phyloP scores from a whole-genome alignment of 1,284 basidiomycete genomes.

The Tilletiopsis washingtonensis region DNA sequence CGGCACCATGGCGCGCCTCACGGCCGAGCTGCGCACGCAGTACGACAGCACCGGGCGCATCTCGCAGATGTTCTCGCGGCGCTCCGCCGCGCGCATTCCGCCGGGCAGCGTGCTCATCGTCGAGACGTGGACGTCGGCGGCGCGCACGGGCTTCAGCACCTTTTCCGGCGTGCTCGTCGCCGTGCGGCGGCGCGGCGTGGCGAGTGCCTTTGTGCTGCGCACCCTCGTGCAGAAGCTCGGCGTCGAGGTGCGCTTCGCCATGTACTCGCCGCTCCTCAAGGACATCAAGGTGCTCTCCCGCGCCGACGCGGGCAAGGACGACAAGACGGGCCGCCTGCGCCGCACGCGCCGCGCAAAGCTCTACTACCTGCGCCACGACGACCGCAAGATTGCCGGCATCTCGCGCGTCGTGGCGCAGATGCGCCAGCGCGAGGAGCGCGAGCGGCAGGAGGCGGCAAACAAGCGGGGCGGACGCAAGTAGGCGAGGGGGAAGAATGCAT shows the following conservation, averaged over 20 bases:
- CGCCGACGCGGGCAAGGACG: slow-evolving; percentile 34
- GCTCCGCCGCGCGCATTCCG: slow-evolving; percentile 30
- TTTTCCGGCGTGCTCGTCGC: slow-evolving; percentile 44
- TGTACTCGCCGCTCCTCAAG: slow-evolving; percentile 44
- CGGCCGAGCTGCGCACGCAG: slow-evolving; percentile 29
- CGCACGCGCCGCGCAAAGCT: slow-evolving; percentile 41
- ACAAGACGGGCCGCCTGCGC: slow-evolving; percentile 23
- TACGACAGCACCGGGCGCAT: slow-evolving; percentile 32
- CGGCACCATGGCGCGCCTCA: slow-evolving; percentile 33
- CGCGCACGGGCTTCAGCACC: slow-evolving; percentile 31
- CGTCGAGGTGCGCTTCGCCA: slow-evolving; percentile 44
- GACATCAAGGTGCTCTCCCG: slow-evolving; percentile 37
- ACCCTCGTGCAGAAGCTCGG: slow-evolving; percentile 44
- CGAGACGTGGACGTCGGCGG: slow-evolving; percentile 35
- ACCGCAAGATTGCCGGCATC: slow-evolving; percentile 32
- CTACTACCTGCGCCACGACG: slow-evolving; percentile 42
- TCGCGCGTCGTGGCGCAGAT: background rate
- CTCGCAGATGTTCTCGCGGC: slow-evolving; percentile 38
- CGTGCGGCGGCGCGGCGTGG: slow-evolving; percentile 34
- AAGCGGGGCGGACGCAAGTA: no score
- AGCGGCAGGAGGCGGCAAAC: no score
- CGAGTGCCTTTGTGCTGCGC: slow-evolving; percentile 41
- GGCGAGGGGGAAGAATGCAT: no score
- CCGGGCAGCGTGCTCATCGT: slow-evolving; percentile 43
- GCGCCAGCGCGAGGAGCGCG: background rate